phyloP scores from a whole-genome alignment of 768 basidiomycete genomes.

The Xerocomellus intermedius region DNA sequence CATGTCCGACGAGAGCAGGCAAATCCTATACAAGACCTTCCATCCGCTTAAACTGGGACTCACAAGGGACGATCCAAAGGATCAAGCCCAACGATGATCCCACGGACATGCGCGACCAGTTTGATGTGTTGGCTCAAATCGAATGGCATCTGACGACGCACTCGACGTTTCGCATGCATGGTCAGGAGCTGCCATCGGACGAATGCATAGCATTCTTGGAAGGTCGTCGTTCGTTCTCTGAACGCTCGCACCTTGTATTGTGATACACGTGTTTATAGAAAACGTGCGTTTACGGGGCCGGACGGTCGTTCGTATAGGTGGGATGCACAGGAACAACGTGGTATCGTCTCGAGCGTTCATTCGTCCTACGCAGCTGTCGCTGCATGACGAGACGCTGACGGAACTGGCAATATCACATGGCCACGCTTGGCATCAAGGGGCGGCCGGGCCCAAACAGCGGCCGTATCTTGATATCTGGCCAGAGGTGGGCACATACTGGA shows the following conservation, averaged over 20 bases:
- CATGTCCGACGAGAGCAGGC: not conserved
- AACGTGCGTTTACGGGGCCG: conserved; percentile 22
- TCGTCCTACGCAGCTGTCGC: not conserved
- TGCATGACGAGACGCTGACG: not conserved
- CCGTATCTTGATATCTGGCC: not conserved
- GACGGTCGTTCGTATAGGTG: conserved; percentile 28
- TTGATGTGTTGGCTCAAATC: conserved; percentile 11
- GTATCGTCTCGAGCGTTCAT: not conserved
- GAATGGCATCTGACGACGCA: not conserved
- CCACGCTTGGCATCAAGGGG: not conserved
- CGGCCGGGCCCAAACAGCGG: not conserved
- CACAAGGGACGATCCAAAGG: conserved; percentile 18
- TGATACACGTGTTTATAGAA: not conserved
- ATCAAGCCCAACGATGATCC: conserved; percentile 19
- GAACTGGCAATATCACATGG: not conserved
- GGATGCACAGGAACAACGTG: conserved; percentile 3
- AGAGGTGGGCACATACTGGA: not conserved
- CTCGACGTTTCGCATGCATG: not conserved
- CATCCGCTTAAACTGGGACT: not conserved
- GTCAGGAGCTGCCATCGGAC: not conserved
- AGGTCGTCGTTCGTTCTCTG: not conserved
- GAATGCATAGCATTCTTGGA: not conserved
- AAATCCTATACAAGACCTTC: not conserved
- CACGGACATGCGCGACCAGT: conserved; percentile 27
- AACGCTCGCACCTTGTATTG: not conserved